These are phyloP conservation scores for Coemansia erecta DNA, from an alignment of 192 early-diverging fungal species.

Conservation along the genomic window DNA sequence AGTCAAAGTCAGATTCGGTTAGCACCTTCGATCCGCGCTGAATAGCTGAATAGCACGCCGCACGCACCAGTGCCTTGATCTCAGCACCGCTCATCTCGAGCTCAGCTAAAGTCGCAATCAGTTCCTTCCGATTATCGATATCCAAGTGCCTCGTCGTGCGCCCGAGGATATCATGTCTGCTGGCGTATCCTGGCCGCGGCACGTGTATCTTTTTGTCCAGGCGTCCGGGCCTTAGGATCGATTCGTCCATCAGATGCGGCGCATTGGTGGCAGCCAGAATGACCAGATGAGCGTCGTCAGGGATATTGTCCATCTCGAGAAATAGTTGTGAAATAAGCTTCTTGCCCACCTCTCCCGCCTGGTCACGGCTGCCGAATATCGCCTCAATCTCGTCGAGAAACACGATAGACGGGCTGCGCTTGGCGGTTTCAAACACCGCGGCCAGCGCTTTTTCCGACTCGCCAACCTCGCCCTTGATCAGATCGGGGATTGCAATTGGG, in stretches of 20 bases:
- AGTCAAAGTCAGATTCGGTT: slow-evolving; percentile 9
- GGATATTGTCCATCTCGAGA: slow-evolving; percentile 72
- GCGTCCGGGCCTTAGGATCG: slow-evolving; percentile 81
- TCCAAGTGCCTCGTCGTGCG: slow-evolving; percentile 33
- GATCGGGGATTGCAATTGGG: slow-evolving; percentile 69
- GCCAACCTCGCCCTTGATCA: slow-evolving; percentile 90
- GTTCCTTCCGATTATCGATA: slow-evolving; percentile 9
- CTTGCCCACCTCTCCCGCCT: slow-evolving; percentile 66
- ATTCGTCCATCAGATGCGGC: slow-evolving; percentile 66
- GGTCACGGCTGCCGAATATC: slow-evolving; percentile 72
- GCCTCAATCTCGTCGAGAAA: slow-evolving; percentile 96
- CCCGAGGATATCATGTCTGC: slow-evolving; percentile 66
- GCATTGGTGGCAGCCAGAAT: slow-evolving; percentile 89
- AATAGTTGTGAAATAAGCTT: slow-evolving; percentile 78
- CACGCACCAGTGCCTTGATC: slow-evolving; percentile 31
- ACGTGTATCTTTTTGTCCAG: slow-evolving; percentile 78
- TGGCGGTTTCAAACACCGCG: slow-evolving; percentile 68
- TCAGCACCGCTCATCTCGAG: slow-evolving; percentile 36
- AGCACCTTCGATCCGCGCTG: slow-evolving; percentile 7
- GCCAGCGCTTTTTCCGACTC: slow-evolving; percentile 93
- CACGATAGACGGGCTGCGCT: slow-evolving; percentile 73
- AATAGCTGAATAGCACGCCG: slow-evolving; percentile 46
- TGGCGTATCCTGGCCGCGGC: slow-evolving; percentile 56
- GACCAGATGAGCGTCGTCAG: slow-evolving; percentile 58
- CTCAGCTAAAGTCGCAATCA: slow-evolving; percentile 20